A percentile compares a stretch with the other conserved stretches of the same genome.
phyloP scores from a whole-genome alignment of 2,329 filamentous ascomycete species.

The Sporothrix globosa region DNA sequence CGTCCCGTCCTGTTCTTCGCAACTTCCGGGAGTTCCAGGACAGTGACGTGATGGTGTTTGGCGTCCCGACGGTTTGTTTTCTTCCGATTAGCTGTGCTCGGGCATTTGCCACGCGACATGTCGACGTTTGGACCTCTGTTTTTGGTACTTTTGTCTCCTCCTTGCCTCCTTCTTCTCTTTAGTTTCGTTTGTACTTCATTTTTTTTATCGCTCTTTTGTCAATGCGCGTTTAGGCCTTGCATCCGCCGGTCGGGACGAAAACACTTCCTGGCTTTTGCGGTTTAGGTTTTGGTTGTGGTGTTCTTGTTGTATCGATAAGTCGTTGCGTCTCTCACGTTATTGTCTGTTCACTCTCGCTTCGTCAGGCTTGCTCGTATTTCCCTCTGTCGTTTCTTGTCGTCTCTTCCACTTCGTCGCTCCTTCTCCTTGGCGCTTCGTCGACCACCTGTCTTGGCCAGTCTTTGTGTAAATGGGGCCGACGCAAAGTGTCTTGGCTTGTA shows the following conservation, averaged over 20 bases:
- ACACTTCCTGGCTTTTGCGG: not conserved
- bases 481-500: constrained; percentile 14
- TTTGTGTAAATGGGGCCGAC: constrained; percentile 12
- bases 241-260: not conserved
- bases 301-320: not conserved
- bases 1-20: not conserved
- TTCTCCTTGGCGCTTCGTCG: not conserved
- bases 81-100: not conserved
- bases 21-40: not conserved
- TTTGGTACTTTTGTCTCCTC: not conserved
- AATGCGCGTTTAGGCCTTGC: not conserved
- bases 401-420: not conserved
- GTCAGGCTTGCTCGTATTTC: not conserved
- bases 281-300: not conserved
- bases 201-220: not conserved
- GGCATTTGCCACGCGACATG: constrained; percentile 1
- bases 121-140: constrained; percentile 5
- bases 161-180: no score
- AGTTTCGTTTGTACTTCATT: not conserved
- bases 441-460: not conserved
- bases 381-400: not conserved
- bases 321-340: not conserved
- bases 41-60: not conserved
- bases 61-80: constrained; percentile 7
- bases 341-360: not conserved